A percentile compares a stretch with the other conserved stretches of the same genome.
Conservation (phyloP, 768 basidiomycete genomes). For the Gautieria morchelliformis region DNA sequence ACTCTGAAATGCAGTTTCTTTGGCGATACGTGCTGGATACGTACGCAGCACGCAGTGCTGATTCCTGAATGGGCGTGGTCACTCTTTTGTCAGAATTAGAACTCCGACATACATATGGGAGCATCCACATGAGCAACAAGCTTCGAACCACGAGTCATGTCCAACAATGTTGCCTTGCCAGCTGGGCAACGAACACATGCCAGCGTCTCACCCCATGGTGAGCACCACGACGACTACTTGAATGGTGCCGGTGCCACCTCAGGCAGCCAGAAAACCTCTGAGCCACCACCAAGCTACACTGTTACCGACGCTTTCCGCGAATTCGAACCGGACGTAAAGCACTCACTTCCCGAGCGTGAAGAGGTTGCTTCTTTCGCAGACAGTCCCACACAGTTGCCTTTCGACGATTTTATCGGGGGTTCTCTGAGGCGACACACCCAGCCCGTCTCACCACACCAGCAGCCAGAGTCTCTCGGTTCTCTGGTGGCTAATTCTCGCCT, state of each 20-base stretch:
- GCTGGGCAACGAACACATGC: not conserved
- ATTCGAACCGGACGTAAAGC: not conserved
- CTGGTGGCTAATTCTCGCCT: no score
- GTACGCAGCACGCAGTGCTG: no score
- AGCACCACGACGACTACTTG: not conserved
- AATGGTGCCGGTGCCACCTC: not conserved
- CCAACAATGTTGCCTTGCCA: not conserved
- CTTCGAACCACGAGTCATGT: not conserved
- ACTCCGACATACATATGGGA: not conserved
- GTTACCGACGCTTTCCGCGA: not conserved
- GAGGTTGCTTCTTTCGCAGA: not conserved
- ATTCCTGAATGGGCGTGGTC: not conserved
- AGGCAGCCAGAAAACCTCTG: not conserved
- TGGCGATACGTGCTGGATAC: no score
- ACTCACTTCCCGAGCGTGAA: not conserved
- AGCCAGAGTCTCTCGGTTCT: not conserved
- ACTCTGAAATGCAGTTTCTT: not conserved
- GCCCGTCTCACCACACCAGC: not conserved
- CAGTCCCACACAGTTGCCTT: not conserved
- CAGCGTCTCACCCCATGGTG: not conserved
- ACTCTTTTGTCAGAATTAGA: not conserved
- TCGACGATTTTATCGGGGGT: not conserved
- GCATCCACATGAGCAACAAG: not conserved
- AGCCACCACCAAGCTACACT: not conserved
- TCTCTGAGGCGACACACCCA: not conserved